phyloP scores from a whole-genome alignment of 2,329 filamentous ascomycete species.

The Botryotinia narcissicola region DNA sequence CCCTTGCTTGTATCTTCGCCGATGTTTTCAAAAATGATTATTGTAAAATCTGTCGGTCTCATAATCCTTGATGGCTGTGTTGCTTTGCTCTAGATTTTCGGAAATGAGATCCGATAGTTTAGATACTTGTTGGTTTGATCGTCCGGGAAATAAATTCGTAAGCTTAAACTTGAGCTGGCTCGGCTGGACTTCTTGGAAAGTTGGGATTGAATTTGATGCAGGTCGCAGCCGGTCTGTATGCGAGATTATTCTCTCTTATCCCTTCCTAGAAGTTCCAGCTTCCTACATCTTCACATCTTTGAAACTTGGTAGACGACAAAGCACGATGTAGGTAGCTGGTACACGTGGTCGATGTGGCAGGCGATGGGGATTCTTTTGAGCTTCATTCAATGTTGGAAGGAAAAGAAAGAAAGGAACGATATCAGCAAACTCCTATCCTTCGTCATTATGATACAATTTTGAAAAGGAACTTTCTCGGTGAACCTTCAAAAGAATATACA shows the following conservation, averaged over 20 bases:
- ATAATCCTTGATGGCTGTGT: conserved; percentile 1
- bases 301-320: background rate
- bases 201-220: background rate
- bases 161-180: conserved; percentile 1
- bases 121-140: conserved; percentile 15
- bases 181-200: background rate
- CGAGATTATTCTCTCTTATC: background rate
- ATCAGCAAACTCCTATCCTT: background rate
- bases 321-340: too few relatives aligned
- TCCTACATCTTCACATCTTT: background rate
- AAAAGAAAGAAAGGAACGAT: background rate
- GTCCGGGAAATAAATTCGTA: conserved; percentile 5
- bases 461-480: background rate
- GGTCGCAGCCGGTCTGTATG: background rate
- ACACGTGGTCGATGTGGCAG: background rate
- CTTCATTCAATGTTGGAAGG: background rate
- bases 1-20: conserved; percentile 9
- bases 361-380: too few relatives aligned
- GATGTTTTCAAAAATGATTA: background rate
- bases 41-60: background rate
- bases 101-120: conserved; percentile 10
- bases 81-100: background rate
- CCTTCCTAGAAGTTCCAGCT: background rate
- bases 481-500: background rate
- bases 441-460: background rate